A percentile compares a stretch with the other conserved stretches of the same genome.
Conservation (phyloP, 2,329 filamentous ascomycete species). For the Orbilia brochopaga region DNA sequence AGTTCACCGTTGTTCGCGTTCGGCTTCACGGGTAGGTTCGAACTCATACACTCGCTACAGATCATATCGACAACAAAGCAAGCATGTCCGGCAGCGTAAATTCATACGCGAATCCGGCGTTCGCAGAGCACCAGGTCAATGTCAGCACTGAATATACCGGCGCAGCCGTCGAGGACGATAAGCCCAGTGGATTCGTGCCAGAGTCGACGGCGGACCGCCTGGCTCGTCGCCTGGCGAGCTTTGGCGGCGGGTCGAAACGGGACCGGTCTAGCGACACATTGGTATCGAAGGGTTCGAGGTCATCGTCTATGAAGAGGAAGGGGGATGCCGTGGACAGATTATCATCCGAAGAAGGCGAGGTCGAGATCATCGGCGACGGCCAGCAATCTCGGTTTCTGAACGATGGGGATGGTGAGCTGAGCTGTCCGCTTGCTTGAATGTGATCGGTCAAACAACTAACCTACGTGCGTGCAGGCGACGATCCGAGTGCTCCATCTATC, state of each 20-base stretch:
- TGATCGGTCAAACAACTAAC: background rate
- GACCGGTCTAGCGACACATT: constrained; percentile 14
- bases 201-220: constrained; percentile 28
- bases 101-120: constrained; percentile 31
- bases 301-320: constrained; percentile 14
- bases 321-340: background rate
- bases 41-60: background rate
- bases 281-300: constrained; percentile 19
- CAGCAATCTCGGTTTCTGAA: background rate
- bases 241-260: constrained; percentile 7
- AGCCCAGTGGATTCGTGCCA: constrained; percentile 9
- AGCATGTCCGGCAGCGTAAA: constrained; percentile 20
- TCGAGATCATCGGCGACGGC: constrained; percentile 12
- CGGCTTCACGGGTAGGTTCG: background rate
- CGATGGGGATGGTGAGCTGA: constrained; percentile 25
- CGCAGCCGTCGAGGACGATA: constrained; percentile 9
- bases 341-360: constrained; percentile 12
- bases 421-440: background rate
- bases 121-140: constrained; percentile 7
- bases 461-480: constrained; percentile 15
- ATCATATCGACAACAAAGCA: background rate
- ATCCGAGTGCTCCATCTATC: constrained; percentile 14
- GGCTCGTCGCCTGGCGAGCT: constrained; percentile 12
- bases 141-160: background rate
- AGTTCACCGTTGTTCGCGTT: background rate